phyloP scores from a whole-genome alignment of 345 rosid genomes.

The Mercurialis annua region DNA sequence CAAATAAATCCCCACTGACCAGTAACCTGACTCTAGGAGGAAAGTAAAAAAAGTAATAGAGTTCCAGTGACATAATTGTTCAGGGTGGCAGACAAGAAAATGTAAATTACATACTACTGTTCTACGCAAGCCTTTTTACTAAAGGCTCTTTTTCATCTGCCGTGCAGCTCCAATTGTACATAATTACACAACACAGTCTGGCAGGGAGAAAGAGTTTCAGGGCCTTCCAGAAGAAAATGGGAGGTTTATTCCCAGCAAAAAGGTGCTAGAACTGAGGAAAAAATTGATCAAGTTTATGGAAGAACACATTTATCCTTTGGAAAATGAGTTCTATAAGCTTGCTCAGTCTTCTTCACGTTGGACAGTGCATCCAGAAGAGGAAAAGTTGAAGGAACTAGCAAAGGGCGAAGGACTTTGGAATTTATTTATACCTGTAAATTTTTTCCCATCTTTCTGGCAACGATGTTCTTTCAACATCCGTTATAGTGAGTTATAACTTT shows the following conservation, averaged over 20 bases:
- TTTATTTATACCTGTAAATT: conserved; percentile 70
- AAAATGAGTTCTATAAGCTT: conserved; percentile 66
- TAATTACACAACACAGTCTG: conserved; percentile 22
- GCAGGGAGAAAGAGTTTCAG: conserved; percentile 26
- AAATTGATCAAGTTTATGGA: conserved; percentile 85
- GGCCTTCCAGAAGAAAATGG: conserved; percentile 54
- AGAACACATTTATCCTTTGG: conserved; percentile 80
- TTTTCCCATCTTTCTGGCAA: conserved; percentile 5
- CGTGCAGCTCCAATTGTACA: conserved; percentile 32
- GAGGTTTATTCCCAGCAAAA: conserved; percentile 62
- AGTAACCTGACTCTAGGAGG: background rate
- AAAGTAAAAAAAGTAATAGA: background rate
- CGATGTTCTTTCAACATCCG: background rate
- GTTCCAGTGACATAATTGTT: background rate
- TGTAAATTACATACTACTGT: background rate
- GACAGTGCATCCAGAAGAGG: conserved; percentile 93
- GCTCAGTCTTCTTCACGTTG: conserved; percentile 72
- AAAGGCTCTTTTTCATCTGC: conserved; percentile 7
- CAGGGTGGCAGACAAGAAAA: background rate
- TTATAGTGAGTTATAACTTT: background rate
- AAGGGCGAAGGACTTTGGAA: conserved; percentile 93
- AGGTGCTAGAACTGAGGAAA: conserved; percentile 57
- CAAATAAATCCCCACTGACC: background rate
- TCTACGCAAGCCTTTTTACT: background rate
- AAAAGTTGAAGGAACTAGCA: conserved; percentile 79